phyloP scores from a whole-genome alignment of 257 asterid genomes.

The Solanum chaucha region DNA sequence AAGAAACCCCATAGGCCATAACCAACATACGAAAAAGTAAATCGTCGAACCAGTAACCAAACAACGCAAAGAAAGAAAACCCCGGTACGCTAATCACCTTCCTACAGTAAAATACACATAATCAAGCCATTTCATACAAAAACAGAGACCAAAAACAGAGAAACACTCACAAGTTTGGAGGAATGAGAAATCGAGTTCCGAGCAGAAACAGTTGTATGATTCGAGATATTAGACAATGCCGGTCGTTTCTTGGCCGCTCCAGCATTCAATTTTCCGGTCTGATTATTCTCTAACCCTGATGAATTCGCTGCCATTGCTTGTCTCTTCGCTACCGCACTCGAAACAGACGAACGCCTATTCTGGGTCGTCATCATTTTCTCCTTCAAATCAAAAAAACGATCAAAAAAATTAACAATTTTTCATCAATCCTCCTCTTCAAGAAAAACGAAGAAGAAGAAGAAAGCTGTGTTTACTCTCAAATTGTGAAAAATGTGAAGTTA shows the following conservation, averaged over 20 bases:
- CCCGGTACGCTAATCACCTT: background rate
- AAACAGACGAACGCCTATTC: conserved; percentile 35
- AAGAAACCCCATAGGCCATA: background rate
- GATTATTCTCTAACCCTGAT: conserved; percentile 12
- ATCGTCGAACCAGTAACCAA: background rate
- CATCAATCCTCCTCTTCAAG: background rate
- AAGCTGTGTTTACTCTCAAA: background rate
- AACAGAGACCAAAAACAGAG: background rate
- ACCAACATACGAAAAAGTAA: background rate
- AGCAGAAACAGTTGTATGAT: conserved; percentile 37
- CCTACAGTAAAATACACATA: background rate
- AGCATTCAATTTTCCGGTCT: conserved; percentile 18
- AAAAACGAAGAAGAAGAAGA: background rate
- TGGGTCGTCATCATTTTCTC: conserved; percentile 13
- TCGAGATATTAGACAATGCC: conserved; percentile 64
- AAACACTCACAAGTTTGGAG: conserved; percentile 47
- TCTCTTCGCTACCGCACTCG: conserved; percentile 64
- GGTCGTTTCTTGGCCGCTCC: conserved; percentile 64
- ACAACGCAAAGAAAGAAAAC: background rate
- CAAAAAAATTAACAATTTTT: background rate
- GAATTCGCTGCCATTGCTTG: conserved; percentile 28
- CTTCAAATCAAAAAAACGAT: background rate
- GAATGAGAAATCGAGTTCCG: conserved; percentile 32
- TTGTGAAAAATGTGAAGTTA: background rate
- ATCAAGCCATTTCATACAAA: background rate